Evolutionary conservation across 2,329 filamentous ascomycete genomes (phyloP).

Genomic region (Paramyrothecium roridum): DNA sequence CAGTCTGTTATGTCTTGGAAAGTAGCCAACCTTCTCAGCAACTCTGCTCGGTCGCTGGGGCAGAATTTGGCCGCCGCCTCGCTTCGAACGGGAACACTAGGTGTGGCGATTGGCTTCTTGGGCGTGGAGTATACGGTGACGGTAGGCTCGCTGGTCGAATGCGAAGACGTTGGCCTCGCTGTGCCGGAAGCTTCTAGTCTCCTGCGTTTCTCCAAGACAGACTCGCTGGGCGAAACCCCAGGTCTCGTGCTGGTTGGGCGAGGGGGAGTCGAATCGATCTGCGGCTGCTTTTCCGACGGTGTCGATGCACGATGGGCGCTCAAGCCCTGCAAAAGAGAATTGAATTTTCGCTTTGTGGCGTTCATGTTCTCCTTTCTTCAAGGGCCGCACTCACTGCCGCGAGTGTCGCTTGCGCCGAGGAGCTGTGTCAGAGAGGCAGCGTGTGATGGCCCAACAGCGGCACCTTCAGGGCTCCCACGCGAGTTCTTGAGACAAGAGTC

Average conservation of each 20-base stretch:
- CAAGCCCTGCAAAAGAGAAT: constrained; percentile 67
- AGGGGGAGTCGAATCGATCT: constrained; percentile 6
- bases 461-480: no score
- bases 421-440: no score
- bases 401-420: no score
- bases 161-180: constrained; percentile 30
- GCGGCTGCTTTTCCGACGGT: constrained; percentile 2
- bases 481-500: no score
- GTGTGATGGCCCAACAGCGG: no score
- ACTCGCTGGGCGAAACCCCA: constrained; percentile 15
- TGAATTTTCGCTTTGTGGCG: constrained; percentile 81
- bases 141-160: constrained; percentile 9
- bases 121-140: constrained; percentile 19
- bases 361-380: constrained; percentile 48
- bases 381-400: no score
- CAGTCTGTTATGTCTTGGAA: constrained; percentile 90
- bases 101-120: constrained; percentile 15
- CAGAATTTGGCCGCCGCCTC: constrained; percentile 66
- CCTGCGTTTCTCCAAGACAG: constrained; percentile 50
- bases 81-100: constrained; percentile 13
- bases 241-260: constrained; percentile 7
- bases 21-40: constrained; percentile 76
- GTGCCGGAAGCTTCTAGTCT: constrained; percentile 37
- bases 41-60: constrained; percentile 79
- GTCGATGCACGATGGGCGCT: constrained; percentile 37